phyloP scores from a whole-genome alignment of 2,329 filamentous ascomycete species.

The Neopestalotiopsis rosae region DNA sequence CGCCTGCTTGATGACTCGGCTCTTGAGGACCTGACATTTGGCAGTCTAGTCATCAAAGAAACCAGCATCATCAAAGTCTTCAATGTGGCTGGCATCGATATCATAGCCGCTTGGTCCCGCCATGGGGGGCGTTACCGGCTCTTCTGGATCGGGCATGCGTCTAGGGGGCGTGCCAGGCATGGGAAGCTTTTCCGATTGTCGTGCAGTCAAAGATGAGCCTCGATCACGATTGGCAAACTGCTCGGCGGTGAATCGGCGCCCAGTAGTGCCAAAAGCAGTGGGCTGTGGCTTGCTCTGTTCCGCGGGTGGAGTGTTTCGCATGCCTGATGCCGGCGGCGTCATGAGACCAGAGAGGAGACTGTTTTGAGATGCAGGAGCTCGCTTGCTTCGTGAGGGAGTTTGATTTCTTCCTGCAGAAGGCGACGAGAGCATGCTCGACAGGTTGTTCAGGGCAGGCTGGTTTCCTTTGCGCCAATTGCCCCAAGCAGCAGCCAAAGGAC shows the following conservation, averaged over 20 bases:
- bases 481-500: slow-evolving; percentile 84
- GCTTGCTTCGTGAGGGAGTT: slow-evolving; percentile 60
- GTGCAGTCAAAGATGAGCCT: slow-evolving; percentile 37
- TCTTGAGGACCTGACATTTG: not conserved
- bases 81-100: slow-evolving; percentile 60
- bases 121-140: slow-evolving; percentile 65
- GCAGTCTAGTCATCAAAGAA: slow-evolving; percentile 57
- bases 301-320: slow-evolving; percentile 64
- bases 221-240: slow-evolving; percentile 48
- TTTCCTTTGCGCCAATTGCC: slow-evolving; percentile 86
- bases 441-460: slow-evolving; percentile 53
- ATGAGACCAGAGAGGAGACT: slow-evolving; percentile 78
- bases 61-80: slow-evolving; percentile 64
- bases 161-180: slow-evolving; percentile 49
- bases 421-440: slow-evolving; percentile 54
- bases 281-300: slow-evolving; percentile 53
- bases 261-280: slow-evolving; percentile 66
- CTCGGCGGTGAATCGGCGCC: slow-evolving; percentile 61
- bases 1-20: not conserved
- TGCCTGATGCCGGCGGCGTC: slow-evolving; percentile 83
- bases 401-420: slow-evolving; percentile 46
- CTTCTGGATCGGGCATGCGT: slow-evolving; percentile 36
- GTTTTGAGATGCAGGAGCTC: slow-evolving; percentile 56
- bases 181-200: slow-evolving; percentile 46
- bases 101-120: slow-evolving; percentile 65